Evolutionary conservation across 768 basidiomycete species (phyloP), one percentile per base, ranked within the genome.

Genomic region (Lepiota venenata): DNA sequence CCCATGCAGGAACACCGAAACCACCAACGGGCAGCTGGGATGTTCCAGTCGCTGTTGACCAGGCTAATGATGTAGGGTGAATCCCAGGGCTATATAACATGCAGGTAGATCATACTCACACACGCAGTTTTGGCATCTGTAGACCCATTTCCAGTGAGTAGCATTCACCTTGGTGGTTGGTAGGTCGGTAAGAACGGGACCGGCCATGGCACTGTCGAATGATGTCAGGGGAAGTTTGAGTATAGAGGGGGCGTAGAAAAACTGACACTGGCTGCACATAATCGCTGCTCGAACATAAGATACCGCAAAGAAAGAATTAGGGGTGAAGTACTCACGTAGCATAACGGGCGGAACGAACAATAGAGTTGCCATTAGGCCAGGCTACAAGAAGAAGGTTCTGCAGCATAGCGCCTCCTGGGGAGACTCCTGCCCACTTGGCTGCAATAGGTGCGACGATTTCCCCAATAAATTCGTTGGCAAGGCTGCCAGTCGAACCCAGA

Each of bases 101-200:
- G n/a, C 20, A 4, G 32, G 5, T 12, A 35, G 10, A 18, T 11
- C n/a, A 5, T 20, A 74, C 76, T 55, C 64, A 83, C 82, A 68
- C 41, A 82, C 78, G 70, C 84, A 86, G 65, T 83, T 79, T 61
- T 84, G 80, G 74, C 84, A 86, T 15, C 82, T 74, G 69, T 77
- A 86, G 3, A 84, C 81, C 78, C 81, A 84, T 57, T 83, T 83
- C 82, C 83, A 85, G 58, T 83, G 80, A 1, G 83, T 84, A 0
- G 80, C 64, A 58, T 83, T 83, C 21, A 84, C 74, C 51, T 67
- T 72, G 14, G 77, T 75, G 7, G 73, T 71, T 4, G 77, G 76
- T 10, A 83, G 67, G 41, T 74, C 74, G 1, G 82, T 84, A 44
- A 86, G 66, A 14, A 72, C 68, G 0, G 83, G 82, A 1, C 81